Base-by-base conservation (phyloP, 2,329 filamentous ascomycete species). In the Blastomyces percursus region DNA sequence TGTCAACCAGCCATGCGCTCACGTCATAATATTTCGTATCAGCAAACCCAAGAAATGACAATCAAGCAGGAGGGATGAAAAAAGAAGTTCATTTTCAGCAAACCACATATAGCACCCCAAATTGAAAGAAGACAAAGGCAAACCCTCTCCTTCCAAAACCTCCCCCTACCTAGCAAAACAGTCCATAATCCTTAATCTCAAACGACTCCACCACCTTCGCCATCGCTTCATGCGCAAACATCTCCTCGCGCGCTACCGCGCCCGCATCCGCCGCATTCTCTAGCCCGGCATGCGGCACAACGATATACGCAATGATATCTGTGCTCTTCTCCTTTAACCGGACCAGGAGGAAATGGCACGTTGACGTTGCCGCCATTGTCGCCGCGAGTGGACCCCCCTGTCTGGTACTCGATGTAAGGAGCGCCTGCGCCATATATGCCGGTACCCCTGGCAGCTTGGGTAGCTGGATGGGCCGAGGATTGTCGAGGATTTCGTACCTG, bases 281-380 rank as follows among this genome's bases (percentile, higher is more conserved):
- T 62, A 93, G 84, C 40, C 90, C 86, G 9, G 87, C 86, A 73
- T 94, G 88, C 35, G 92, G 93, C 57, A 96, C 89, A 75, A 96
- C 96, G 71, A 96, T 84, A 50, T 89, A 89, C 65, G 96, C 85
- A 56, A 96, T 78, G 48, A 97, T 78, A 75, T 97, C 93, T 0
- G 92, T 93, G 63, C 80, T 80, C 71, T 91, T 82, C 69, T 84
- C 82, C 74, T 87, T 87, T 56, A 97, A 80, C 19, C 93, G 82
- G 62, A 96, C 77, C 50, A 96, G 79, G 19, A 90, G 84, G 67
- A 96, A 80, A 67, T 92, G 84, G 64, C 94, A 86, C 51, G 84
- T 89, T 5, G 65, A 72, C 5, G 71, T 71, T 19, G 64, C 67
- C 62, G 42, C 58, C 32, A 58, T 14, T 40, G 55, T 50, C 21